Evolutionary conservation across 192 early-diverging fungal species (phyloP), one percentile per base, ranked within the genome.

Genomic region (Lunasporangiospora selenospora): DNA sequence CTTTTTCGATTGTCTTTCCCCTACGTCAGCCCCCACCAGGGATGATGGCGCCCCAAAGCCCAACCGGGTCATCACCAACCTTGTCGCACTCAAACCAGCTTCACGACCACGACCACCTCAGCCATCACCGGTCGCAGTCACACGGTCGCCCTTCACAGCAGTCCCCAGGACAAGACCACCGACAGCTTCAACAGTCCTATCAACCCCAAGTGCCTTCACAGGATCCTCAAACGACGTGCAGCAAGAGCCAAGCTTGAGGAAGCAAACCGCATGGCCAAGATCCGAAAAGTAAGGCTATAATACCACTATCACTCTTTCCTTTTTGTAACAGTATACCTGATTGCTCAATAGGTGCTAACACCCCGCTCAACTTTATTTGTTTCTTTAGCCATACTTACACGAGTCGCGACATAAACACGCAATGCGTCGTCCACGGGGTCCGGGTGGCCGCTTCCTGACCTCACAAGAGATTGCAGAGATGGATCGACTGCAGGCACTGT

Each of bases 401-500:
- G 97, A 99, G 69, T 95, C 93, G 23, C 86, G 97, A 49, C 97
- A 99, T 53, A 88, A 89, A 41, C 97, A 99, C 75, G 97, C 97
- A 4, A 95, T 99, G 94, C 81, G 95, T 34, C 83, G 97, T 38
- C 96, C 96, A 34, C 84, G 97, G 41, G 97, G 97, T 13, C 96
- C 96, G 2, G 97, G 97, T 23, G 97, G 97, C 10, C 80, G 97
- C n/a, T 99, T 99, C 70, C 78, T 99, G 44, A 94, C 76, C 6
- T 67, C 76, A 8, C 57, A 67, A 3, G 76, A 77, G 41, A 77
- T 77, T 52, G 57, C 65, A 1, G 62, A 77, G n/a, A 31, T 77
- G 38, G 76, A 70, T 31, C 63, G 64, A 21, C 46, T 65, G 12
- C 63, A 65, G 27, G 53, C 63, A 8, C 3, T 45, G n/a, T 65